phyloP scores from a whole-genome alignment of 352 stramenopile species.

The Globisporangium paddicum region DNA sequence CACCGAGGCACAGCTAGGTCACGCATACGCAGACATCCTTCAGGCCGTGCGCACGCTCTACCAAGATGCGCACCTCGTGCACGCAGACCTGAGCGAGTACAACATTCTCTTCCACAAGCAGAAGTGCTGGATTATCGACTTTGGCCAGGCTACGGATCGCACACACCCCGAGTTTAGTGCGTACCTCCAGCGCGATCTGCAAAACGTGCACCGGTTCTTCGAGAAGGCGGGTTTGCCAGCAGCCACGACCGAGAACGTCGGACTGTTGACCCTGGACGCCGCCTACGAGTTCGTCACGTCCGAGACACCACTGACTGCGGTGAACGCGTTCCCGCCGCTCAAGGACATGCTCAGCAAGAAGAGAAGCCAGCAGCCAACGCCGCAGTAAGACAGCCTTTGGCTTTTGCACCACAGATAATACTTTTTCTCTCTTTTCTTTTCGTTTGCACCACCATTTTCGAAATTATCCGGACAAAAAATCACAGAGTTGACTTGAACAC shows the following conservation, averaged over 20 bases:
- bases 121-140: constrained; percentile 88
- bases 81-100: constrained; percentile 81
- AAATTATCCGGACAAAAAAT: too few relatives aligned
- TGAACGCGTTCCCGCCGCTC: constrained; percentile 25
- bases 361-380: constrained; percentile 8
- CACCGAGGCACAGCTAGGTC: constrained; percentile 45
- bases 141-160: constrained; percentile 85
- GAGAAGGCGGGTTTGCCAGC: constrained; percentile 31
- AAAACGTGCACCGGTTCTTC: constrained; percentile 80
- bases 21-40: constrained; percentile 54
- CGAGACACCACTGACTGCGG: constrained; percentile 22
- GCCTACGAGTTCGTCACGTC: constrained; percentile 39
- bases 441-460: too few relatives aligned
- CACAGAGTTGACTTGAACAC: constrained; percentile 15
- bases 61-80: constrained; percentile 50
- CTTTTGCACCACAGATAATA: too few relatives aligned
- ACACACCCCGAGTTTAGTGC: constrained; percentile 66
- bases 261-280: constrained; percentile 35
- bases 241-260: constrained; percentile 28
- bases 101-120: constrained; percentile 84
- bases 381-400: too few relatives aligned
- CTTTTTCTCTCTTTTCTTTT: too few relatives aligned
- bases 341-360: constrained; percentile 25
- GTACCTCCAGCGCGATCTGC: constrained; percentile 71
- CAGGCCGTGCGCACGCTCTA: constrained; percentile 41